Evolutionary conservation across 495 filamentous ascomycete species (phyloP).

Genomic region (Rostrohypoxylon terebratum): DNA sequence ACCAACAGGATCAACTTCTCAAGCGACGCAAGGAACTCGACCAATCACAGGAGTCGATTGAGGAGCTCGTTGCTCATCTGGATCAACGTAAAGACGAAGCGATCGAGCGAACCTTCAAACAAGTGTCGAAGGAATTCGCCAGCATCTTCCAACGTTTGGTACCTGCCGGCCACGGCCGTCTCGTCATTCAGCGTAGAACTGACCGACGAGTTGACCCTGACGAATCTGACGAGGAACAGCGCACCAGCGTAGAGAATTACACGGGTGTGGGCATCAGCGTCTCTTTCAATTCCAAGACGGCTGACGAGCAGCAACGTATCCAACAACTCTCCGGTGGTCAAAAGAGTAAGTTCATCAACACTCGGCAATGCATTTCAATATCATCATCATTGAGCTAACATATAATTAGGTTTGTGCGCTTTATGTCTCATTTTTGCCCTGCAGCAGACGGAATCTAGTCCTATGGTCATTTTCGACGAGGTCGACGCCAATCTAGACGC

Average conservation of each 20-base stretch:
- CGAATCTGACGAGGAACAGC: constrained; percentile 74
- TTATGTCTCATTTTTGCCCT: constrained; percentile 98
- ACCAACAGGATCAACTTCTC: constrained; percentile 84
- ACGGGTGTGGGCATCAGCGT: constrained; percentile 98
- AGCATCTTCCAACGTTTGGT: constrained; percentile 95
- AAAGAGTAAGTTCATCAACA: constrained; percentile 75
- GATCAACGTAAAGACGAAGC: constrained; percentile 96
- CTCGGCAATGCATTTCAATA: not conserved
- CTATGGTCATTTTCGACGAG: constrained; percentile 99
- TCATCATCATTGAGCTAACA: constrained; percentile 44
- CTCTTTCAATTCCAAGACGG: constrained; percentile 95
- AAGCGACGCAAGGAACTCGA: constrained; percentile 88
- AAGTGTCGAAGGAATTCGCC: constrained; percentile 91
- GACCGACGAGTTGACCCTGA: constrained; percentile 74
- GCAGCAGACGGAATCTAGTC: constrained; percentile 95
- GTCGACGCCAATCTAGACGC: constrained; percentile 98
- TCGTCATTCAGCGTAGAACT: constrained; percentile 92
- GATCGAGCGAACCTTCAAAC: constrained; percentile 98
- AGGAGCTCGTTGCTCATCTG: constrained; percentile 89
- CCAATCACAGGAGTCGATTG: constrained; percentile 82
- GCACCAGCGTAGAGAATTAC: constrained; percentile 91
- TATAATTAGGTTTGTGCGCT: constrained; percentile 80
- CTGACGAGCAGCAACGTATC: constrained; percentile 96
- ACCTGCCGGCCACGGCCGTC: constrained; percentile 87
- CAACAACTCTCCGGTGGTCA: constrained; percentile 97